Base-by-base conservation (phyloP, 2,329 filamentous ascomycete species). In the Trichoderma gracile region DNA sequence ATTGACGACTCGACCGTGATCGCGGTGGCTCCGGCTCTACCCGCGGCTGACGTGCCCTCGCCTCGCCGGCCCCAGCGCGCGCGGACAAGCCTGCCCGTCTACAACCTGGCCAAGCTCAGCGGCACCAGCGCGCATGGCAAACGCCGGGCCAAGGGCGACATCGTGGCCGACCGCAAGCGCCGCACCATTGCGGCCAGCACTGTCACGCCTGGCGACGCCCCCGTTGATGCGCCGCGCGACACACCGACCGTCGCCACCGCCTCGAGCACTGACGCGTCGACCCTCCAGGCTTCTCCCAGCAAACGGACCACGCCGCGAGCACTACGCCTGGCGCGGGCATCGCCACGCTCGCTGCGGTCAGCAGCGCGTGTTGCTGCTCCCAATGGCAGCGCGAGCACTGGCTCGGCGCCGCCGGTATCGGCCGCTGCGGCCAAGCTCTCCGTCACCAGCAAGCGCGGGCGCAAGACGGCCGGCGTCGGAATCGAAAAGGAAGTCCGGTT, bases 61-160 rank as follows among this genome's bases (percentile, higher is more conserved):
- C 69, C 74, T 57, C 71, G 73, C 62, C 84, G 86, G 64, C 80
- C 84, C 66, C 82, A 82, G 69, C 84, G 88, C 71, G 78, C 81
- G 43, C 82, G 84, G 67, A 71, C 77, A n/a, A 82, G 80, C 60
- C 78, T 86, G 19, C 82, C 84, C 14, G 84, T 87, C 17, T 92
- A 92, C 77, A 92, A 92, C 70, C 77, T 89, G 17, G 81, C 85
- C 68, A 82, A 84, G 69, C 79, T 90, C 58, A 83, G 81, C 65
- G 87, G 87, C 68, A 89, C 85, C 54, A 81, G 83, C 30, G 80
- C 83, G 49, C 86, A 89, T 68, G 86, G 82, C 57, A 85, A 82
- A 69, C 82, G 78, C 76, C 81, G 77, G 75, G 74, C 81, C 50
- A 85, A 83, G 52, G 81, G 83, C 65, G 82, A 85, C 67, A 69